A percentile compares a stretch with the other conserved stretches of the same genome.
Evolutionary conservation across 176 grass and related monocot genomes (phyloP).

Genomic region (Olyra latifolia): DNA sequence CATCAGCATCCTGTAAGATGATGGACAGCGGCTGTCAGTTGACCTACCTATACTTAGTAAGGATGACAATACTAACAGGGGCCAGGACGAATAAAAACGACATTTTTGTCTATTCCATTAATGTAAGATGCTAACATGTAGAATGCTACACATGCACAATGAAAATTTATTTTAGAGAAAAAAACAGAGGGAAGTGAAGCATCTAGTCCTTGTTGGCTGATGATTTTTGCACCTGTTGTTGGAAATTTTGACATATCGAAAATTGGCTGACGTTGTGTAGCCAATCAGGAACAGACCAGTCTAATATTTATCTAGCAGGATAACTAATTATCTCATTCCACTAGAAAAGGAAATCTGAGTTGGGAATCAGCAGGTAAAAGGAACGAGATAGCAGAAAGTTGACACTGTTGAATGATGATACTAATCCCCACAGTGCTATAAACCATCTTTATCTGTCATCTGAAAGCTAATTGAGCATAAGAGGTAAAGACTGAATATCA

Average conservation of each 20-base stretch:
- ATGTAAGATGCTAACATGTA: background rate
- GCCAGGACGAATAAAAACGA: background rate
- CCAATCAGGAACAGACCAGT: background rate
- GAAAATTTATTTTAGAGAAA: background rate
- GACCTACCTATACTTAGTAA: too few species aligned
- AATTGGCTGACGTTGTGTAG: background rate
- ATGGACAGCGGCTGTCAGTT: background rate
- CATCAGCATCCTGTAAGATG: slow-evolving; percentile 48
- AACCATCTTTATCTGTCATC: background rate
- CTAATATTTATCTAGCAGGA: background rate
- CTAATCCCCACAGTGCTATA: background rate
- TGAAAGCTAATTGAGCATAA: background rate
- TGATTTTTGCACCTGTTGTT: background rate
- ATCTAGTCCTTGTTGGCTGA: background rate
- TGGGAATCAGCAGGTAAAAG: background rate
- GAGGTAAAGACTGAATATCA: background rate
- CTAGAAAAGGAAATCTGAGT: background rate
- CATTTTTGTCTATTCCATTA: background rate
- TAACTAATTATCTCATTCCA: background rate
- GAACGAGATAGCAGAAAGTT: background rate
- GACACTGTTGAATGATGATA: background rate
- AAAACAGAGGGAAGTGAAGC: background rate
- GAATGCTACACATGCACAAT: background rate
- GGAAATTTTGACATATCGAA: background rate
- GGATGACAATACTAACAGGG: background rate